phyloP scores from a whole-genome alignment of 768 basidiomycete genomes.

The Rhodotorula sphaerocarpa region DNA sequence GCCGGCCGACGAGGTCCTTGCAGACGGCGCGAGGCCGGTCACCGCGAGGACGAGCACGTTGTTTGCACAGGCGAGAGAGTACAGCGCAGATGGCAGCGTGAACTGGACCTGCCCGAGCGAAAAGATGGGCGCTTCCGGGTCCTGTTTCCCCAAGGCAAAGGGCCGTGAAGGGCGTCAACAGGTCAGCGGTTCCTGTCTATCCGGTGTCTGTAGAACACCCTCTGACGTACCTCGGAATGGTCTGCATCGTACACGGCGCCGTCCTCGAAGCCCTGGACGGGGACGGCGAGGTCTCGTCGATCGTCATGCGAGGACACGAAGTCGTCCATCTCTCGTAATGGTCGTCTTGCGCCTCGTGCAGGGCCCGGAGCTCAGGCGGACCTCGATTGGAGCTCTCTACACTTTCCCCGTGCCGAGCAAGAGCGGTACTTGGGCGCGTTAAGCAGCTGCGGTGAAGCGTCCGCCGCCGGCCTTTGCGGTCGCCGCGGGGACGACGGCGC shows the following conservation, averaged over 20 bases:
- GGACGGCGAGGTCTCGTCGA: background rate
- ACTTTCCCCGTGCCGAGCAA: no score
- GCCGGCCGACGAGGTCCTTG: conserved; percentile 52
- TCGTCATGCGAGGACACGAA: conserved; percentile 6
- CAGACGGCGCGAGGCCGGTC: background rate
- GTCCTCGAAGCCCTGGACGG: conserved; percentile 20
- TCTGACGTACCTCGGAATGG: conserved; percentile 1
- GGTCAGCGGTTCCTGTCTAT: background rate
- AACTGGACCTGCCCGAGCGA: conserved; percentile 33
- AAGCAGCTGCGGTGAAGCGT: no score
- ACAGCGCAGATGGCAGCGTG: conserved; percentile 14
- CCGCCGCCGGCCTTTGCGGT: no score
- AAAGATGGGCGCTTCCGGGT: conserved; percentile 23
- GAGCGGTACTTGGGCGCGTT: no score
- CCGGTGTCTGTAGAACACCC: background rate
- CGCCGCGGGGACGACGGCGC: no score
- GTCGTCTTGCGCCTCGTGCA: no score
- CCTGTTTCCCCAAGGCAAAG: background rate
- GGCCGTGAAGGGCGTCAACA: background rate
- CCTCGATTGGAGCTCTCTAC: no score
- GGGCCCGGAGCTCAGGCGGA: no score
- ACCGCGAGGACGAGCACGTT: conserved; percentile 29
- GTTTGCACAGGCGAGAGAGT: conserved; percentile 29
- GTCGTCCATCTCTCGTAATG: conserved; percentile 10
- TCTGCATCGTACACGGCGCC: conserved; percentile 21